Percentiles rank a stretch among this genome's conserved stretches.
phyloP scores from a whole-genome alignment of 225 moss, liverwort and hornwort species.

The Climacium dendroides region DNA sequence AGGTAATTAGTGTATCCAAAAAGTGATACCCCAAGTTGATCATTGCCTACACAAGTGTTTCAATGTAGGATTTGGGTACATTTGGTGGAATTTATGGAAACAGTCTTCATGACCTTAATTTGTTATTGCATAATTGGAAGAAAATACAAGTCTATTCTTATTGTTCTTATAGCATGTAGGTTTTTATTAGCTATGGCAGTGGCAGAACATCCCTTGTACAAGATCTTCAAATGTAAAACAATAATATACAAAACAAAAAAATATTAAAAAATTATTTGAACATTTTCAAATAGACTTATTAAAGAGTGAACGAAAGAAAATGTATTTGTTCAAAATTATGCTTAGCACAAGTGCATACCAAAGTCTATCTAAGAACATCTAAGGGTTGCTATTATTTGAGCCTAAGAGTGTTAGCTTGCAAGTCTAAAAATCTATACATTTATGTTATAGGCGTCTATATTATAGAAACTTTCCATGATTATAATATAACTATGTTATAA shows the following conservation, averaged over 20 bases:
- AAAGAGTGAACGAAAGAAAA: background rate
- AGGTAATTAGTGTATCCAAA: no score
- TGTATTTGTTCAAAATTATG: background rate
- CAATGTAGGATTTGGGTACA: background rate
- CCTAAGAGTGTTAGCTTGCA: no score
- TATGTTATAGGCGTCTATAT: no score
- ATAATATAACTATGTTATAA: no score
- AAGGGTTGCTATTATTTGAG: no score
- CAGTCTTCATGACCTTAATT: background rate
- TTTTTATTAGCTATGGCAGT: background rate
- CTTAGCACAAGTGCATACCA: no score
- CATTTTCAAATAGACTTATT: background rate
- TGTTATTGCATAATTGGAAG: background rate
- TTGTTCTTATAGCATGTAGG: accelerated
- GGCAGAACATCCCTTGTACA: background rate
- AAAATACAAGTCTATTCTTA: no score
- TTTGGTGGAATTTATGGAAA: background rate
- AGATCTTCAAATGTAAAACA: background rate
- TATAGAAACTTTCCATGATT: no score
- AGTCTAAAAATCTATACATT: no score
- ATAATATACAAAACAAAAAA: background rate
- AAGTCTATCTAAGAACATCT: background rate
- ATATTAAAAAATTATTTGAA: background rate
- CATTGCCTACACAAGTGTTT: no score
- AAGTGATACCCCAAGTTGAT: no score